Evolutionary conservation across 805 yeast genomes (phyloP).

Genomic region (Candida odintsovae): DNA sequence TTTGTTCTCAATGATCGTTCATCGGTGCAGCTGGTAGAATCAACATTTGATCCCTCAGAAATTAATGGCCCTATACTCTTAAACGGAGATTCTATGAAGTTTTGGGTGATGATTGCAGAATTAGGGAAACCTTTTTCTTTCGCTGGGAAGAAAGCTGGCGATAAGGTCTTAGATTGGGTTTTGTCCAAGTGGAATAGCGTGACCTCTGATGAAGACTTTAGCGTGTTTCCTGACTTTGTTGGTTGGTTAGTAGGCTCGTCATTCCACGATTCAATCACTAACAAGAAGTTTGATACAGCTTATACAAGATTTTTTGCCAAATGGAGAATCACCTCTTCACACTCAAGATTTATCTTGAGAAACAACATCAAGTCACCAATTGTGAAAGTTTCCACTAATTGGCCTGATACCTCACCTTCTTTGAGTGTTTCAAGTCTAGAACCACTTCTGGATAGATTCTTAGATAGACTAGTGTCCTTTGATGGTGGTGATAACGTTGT

Average conservation of each 20-base stretch:
- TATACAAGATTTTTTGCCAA: slow-evolving; percentile 9
- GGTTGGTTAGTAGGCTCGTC: slow-evolving; percentile 37
- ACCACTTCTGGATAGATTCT: slow-evolving; percentile 5
- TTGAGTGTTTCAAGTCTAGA: not conserved
- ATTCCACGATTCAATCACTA: not conserved
- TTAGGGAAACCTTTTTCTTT: slow-evolving; percentile 31
- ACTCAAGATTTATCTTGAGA: slow-evolving; percentile 8
- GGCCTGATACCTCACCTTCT: not conserved
- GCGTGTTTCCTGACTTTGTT: slow-evolving; percentile 29
- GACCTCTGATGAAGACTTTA: slow-evolving; percentile 4
- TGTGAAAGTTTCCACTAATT: not conserved
- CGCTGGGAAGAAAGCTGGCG: slow-evolving; percentile 23
- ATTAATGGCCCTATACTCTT: slow-evolving; percentile 53
- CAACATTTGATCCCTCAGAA: slow-evolving; percentile 47
- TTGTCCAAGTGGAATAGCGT: slow-evolving; percentile 35
- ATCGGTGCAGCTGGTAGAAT: slow-evolving; percentile 40
- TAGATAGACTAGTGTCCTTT: slow-evolving; percentile 1
- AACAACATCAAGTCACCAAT: not conserved
- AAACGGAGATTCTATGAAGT: slow-evolving; percentile 40
- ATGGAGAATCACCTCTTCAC: slow-evolving; percentile 2
- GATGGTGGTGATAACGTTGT: slow-evolving; percentile 1
- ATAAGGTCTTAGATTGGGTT: slow-evolving; percentile 47
- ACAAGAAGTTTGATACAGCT: not conserved
- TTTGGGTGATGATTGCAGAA: slow-evolving; percentile 45
- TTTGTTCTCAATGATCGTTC: slow-evolving; percentile 30